Percentiles rank a stretch among this genome's conserved stretches.
Evolutionary conservation across 257 asterid species (phyloP).

Genomic region (Fraxinus anomala): DNA sequence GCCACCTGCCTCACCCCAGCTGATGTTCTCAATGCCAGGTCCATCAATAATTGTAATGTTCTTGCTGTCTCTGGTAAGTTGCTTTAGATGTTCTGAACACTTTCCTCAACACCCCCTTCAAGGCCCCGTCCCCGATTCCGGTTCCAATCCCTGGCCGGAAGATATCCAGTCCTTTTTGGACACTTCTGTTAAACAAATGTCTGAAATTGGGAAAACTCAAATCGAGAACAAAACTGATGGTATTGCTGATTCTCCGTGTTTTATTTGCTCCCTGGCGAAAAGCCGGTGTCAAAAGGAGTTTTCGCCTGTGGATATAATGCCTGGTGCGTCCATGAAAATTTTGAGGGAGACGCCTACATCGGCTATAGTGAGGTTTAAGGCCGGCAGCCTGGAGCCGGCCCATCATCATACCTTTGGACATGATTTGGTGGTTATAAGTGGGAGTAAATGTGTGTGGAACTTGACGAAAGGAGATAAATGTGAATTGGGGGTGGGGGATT

Average conservation of each 20-base stretch:
- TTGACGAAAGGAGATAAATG: slow-evolving; percentile 63
- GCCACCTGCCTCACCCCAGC: slow-evolving; percentile 72
- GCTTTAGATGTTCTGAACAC: slow-evolving; percentile 57
- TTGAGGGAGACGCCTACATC: slow-evolving; percentile 81
- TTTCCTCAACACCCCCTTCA: slow-evolving; percentile 67
- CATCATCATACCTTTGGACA: slow-evolving; percentile 90
- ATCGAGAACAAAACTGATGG: neutral
- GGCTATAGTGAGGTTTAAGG: slow-evolving; percentile 75
- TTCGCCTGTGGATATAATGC: slow-evolving; percentile 61
- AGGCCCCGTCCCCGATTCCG: slow-evolving; percentile 89
- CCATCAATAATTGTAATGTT: slow-evolving; percentile 80
- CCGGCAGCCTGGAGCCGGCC: slow-evolving; percentile 88
- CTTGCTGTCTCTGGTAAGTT: slow-evolving; percentile 70
- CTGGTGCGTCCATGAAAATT: slow-evolving; percentile 78
- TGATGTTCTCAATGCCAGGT: slow-evolving; percentile 72
- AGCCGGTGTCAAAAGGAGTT: slow-evolving; percentile 53
- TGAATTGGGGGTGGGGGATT: slow-evolving; percentile 71
- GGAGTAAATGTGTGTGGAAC: slow-evolving; percentile 82
- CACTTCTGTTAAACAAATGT: slow-evolving; percentile 56
- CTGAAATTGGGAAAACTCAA: slow-evolving; percentile 40
- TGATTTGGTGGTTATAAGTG: slow-evolving; percentile 73
- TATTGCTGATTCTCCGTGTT: slow-evolving; percentile 47
- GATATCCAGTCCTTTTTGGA: slow-evolving; percentile 64
- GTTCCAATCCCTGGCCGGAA: slow-evolving; percentile 73
- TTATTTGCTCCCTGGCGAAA: slow-evolving; percentile 60